Base-by-base conservation (phyloP, 2,329 filamentous ascomycete genomes). In the Trichophyton equinum region DNA sequence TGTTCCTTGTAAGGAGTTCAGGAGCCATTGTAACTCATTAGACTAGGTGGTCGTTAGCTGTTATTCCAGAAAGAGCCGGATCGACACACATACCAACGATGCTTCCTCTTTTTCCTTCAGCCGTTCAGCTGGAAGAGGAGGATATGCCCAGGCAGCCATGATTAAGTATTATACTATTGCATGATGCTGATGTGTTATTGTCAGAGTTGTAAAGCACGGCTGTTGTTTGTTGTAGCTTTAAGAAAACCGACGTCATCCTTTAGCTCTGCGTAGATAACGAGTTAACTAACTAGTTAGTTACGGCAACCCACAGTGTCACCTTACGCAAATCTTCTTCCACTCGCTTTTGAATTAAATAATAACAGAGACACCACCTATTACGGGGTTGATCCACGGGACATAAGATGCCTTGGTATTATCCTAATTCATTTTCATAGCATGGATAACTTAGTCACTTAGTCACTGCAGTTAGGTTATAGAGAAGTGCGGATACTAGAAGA, bases 71-170 rank as follows among this genome's bases (percentile, higher is more conserved):
- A 8, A 33, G 22, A 33, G 7, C n/a, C 8, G 15, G 49, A 3
- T 30, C 27, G 22, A 27, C 33, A 47, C 9, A 44, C 44, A 33
- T 73, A 81, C 80, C 72, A 81, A 72, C 42, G 81, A 79, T 47
- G 73, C 73, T 61, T 81, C 77, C 68, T 82, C 80, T 68, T 81
- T 80, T 64, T 72, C 72, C 62, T 74, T 73, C 60, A 85, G 74
- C 64, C 78, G 73, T 58, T 77, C 76, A 36, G 76, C 72, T 20
- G 79, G 71, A 44, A 84, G 77, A 59, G 81, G 78, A 62, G 83
- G 83, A 75, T 83, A 85, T 59, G 83, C 77, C 70, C 81, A 79
- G 49, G 82, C 82, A 18, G 83, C 82, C 83, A 86, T 85, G 36
- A 8, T 46, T 38, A 38, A n/a, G 15, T 15, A 46, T n/a, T 36